Evolutionary conservation across 345 rosid genomes (phyloP).

Genomic region (Eucalyptus curtisii): DNA sequence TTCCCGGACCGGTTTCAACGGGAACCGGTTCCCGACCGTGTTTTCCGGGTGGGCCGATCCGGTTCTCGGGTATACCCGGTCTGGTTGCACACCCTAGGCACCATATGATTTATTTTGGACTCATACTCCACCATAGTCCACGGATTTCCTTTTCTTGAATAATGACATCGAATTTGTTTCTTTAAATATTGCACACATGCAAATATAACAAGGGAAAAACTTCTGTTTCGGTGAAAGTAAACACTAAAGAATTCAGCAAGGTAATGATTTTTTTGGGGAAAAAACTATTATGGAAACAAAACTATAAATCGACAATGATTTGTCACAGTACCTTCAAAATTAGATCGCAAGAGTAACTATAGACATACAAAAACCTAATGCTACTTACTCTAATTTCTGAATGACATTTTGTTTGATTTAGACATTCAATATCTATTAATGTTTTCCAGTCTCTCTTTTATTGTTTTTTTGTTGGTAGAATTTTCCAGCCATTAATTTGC

Average conservation of each 20-base stretch:
- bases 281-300: background rate
- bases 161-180: background rate
- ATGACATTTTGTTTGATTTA: background rate
- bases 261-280: background rate
- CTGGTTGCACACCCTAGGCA: background rate
- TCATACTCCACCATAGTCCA: background rate
- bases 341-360: background rate
- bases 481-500: background rate
- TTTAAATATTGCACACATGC: background rate
- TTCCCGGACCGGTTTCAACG: no score
- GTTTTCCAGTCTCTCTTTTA: background rate
- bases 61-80: no score
- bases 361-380: background rate
- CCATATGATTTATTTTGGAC: background rate
- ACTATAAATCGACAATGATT: background rate
- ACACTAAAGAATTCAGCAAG: background rate
- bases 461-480: background rate
- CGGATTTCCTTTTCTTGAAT: background rate
- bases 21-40: no score
- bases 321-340: background rate
- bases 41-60: no score
- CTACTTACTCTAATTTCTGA: background rate
- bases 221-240: background rate
- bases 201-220: background rate
- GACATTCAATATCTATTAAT: background rate